Conservation (phyloP, 2,329 filamentous ascomycete genomes). For the Diaporthe amygdali region DNA sequence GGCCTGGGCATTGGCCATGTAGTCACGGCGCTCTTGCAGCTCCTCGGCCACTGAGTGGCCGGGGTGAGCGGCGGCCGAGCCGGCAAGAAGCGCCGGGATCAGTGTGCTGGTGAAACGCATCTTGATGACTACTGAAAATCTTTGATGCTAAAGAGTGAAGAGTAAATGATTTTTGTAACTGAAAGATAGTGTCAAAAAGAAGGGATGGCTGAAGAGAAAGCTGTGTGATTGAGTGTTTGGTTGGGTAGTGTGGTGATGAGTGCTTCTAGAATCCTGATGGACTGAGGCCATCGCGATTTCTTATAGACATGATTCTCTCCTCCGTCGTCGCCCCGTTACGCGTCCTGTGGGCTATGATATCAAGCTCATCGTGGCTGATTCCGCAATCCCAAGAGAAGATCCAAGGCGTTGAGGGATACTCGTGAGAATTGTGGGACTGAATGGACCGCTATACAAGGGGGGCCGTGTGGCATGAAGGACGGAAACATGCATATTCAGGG, state of each 20-base stretch:
- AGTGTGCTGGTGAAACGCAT: slow-evolving; percentile 34
- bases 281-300: not conserved
- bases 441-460: not conserved
- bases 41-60: slow-evolving; percentile 55
- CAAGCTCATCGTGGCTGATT: not conserved
- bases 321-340: not conserved
- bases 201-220: not conserved
- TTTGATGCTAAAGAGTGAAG: not conserved
- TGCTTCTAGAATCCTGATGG: not conserved
- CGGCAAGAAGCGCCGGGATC: slow-evolving; percentile 29
- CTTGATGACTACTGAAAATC: slow-evolving; percentile 1
- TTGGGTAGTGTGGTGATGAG: not conserved
- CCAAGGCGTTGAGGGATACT: not conserved
- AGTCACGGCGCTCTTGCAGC: slow-evolving; percentile 53
- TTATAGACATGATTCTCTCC: not conserved
- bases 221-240: not conserved
- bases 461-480: not conserved
- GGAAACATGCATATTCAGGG: not conserved
- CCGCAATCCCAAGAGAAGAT: not conserved
- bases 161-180: not conserved
- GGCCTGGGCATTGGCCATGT: slow-evolving; percentile 44
- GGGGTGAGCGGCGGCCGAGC: slow-evolving; percentile 45
- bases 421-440: not conserved
- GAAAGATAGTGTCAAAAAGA: not conserved
- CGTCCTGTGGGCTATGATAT: slow-evolving; percentile 13